Evolutionary conservation across 768 basidiomycete genomes (phyloP).

Genomic region (Thelephora ganbajun): DNA sequence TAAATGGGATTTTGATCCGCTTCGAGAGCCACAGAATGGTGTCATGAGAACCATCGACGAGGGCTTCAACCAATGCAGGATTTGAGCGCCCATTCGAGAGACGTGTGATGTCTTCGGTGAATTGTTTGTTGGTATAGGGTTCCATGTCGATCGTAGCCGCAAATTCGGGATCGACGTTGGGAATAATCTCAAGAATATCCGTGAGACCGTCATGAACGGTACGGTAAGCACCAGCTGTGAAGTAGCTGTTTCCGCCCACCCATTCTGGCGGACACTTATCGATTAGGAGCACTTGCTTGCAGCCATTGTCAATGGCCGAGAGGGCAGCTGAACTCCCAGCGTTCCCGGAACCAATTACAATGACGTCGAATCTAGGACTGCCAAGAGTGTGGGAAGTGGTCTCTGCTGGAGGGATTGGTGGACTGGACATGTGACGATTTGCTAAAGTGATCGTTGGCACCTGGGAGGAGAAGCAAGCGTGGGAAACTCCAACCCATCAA

Average conservation of each 20-base stretch:
- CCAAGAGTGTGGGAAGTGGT: too few relatives aligned
- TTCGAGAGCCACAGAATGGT: conserved; percentile 44
- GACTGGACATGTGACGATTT: too few relatives aligned
- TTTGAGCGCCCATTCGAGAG: conserved; percentile 39
- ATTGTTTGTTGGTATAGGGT: conserved; percentile 41
- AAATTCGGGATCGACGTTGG: conserved; percentile 29
- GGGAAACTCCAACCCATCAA: too few relatives aligned
- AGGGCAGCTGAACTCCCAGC: conserved; percentile 56
- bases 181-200: conserved; percentile 43
- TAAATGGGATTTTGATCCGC: conserved; percentile 37
- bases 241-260: conserved; percentile 61
- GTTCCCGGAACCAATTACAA: conserved; percentile 54
- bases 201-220: conserved; percentile 47
- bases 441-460: too few relatives aligned
- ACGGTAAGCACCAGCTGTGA: conserved; percentile 57
- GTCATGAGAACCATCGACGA: conserved; percentile 43
- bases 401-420: too few relatives aligned
- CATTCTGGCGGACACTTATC: conserved; percentile 53
- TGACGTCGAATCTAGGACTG: conserved; percentile 27
- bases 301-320: conserved; percentile 44
- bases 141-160: conserved; percentile 38
- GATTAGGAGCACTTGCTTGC: conserved; percentile 44
- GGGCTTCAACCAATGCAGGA: conserved; percentile 28
- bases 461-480: too few relatives aligned
- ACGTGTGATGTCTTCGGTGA: conserved; percentile 45